These are phyloP conservation scores for Trypanosoma avium DNA, from an alignment of 208 protist genomes.

Conservation along the genomic window DNA sequence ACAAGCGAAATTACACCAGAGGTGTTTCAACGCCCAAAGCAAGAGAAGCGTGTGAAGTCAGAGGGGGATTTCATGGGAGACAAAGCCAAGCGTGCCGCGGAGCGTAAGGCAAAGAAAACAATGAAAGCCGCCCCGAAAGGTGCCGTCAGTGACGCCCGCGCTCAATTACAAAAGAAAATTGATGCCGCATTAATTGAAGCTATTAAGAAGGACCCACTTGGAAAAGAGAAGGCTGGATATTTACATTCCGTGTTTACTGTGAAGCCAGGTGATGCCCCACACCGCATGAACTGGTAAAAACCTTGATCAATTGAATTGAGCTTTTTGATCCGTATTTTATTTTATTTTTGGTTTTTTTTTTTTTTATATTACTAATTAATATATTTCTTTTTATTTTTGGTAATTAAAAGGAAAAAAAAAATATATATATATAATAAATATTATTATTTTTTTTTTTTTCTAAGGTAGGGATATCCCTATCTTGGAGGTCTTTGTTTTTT, in stretches of 20 bases:
- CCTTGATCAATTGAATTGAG: not conserved
- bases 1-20: constrained; percentile 66
- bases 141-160: constrained; percentile 65
- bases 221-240: constrained; percentile 78
- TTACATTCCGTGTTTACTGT: constrained; percentile 86
- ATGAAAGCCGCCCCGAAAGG: constrained; percentile 52
- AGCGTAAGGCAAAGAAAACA: constrained; percentile 75
- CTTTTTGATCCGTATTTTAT: not conserved
- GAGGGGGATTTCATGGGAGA: constrained; percentile 87
- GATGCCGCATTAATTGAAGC: constrained; percentile 70
- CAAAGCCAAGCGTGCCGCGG: constrained; percentile 69
- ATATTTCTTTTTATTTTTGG: not conserved
- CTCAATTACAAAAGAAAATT: constrained; percentile 76
- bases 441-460: no score
- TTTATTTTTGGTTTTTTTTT: constrained; percentile 19
- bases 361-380: not conserved
- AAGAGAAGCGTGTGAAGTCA: constrained; percentile 75
- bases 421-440: no score
- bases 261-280: constrained; percentile 76
- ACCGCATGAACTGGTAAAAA: constrained; percentile 87
- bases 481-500: no score
- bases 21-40: constrained; percentile 68
- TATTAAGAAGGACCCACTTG: constrained; percentile 72
- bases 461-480: no score
- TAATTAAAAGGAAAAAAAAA: no score